Evolutionary conservation across 371 early-diverging fungal genomes (phyloP).

Genomic region (Actinomortierella wolfii): DNA sequence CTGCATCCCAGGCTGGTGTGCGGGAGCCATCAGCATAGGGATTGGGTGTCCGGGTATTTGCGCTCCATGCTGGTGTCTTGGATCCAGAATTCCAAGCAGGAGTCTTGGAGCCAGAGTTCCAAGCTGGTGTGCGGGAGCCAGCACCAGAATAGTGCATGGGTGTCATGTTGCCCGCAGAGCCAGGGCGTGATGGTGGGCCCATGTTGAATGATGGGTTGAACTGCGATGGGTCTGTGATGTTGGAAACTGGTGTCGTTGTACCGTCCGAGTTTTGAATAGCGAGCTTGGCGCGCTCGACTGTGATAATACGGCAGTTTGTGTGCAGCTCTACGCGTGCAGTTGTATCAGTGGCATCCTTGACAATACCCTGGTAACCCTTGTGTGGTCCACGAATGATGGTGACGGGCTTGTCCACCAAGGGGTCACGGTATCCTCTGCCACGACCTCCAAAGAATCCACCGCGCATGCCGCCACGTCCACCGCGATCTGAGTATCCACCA

Average conservation of each 20-base stretch:
- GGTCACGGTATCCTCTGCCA: slow-evolving; percentile 79
- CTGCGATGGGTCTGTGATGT: slow-evolving; percentile 15
- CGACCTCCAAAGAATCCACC: slow-evolving; percentile 60
- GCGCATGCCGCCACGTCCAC: slow-evolving; percentile 57
- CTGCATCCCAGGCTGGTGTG: slow-evolving; percentile 78
- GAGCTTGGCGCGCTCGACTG: slow-evolving; percentile 76
- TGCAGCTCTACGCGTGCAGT: slow-evolving; percentile 94
- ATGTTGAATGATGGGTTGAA: slow-evolving; percentile 6
- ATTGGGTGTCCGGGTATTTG: slow-evolving; percentile 70
- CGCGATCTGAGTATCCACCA: slow-evolving; percentile 30
- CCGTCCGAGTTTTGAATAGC: slow-evolving; percentile 53
- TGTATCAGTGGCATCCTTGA: slow-evolving; percentile 84
- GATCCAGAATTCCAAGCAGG: slow-evolving; percentile 54
- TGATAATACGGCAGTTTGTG: slow-evolving; percentile 83
- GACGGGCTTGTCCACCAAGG: slow-evolving; percentile 87
- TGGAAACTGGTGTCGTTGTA: slow-evolving; percentile 35
- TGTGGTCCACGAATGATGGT: slow-evolving; percentile 90
- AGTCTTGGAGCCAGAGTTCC: slow-evolving; percentile 69
- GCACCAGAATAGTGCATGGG: slow-evolving; percentile 58
- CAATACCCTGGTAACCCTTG: slow-evolving; percentile 97
- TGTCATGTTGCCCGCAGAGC: slow-evolving; percentile 59
- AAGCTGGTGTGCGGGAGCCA: slow-evolving; percentile 76
- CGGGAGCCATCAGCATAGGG: slow-evolving; percentile 69
- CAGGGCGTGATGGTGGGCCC: background rate
- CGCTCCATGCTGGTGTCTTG: slow-evolving; percentile 76